These are phyloP conservation scores for Musa itinerans DNA, from an alignment of 176 grass and related monocot genomes.

Conservation along the genomic window DNA sequence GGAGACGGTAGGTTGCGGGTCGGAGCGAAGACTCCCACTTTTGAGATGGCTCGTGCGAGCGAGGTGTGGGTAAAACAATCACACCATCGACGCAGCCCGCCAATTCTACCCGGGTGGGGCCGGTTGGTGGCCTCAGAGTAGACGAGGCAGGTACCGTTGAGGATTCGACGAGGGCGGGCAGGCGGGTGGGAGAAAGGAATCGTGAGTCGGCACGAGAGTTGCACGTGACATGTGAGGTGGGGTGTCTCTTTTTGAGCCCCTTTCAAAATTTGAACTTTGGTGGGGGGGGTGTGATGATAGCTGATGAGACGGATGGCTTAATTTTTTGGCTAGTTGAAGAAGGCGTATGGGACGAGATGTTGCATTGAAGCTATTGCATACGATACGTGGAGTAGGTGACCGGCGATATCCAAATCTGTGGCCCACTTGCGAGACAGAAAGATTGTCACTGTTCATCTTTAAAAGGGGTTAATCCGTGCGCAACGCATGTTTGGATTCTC, in stretches of 20 bases:
- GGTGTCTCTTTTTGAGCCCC: background rate
- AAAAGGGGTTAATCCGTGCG: too few species aligned
- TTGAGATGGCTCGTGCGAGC: background rate
- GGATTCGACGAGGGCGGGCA: background rate
- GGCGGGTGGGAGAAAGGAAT: background rate
- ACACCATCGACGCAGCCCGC: background rate
- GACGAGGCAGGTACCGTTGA: background rate
- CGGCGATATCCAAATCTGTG: too few species aligned
- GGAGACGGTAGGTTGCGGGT: conserved; percentile 4
- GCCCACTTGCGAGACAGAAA: too few species aligned
- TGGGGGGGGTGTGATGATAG: too few species aligned
- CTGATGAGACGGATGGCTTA: too few species aligned
- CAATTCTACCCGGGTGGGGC: background rate
- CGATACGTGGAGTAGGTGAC: too few species aligned
- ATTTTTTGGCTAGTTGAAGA: too few species aligned
- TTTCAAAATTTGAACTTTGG: background rate
- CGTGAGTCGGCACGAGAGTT: background rate
- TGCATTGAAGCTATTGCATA: too few species aligned
- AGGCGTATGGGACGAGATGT: too few species aligned
- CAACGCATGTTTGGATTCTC: too few species aligned
- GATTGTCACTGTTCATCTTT: too few species aligned
- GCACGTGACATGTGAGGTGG: background rate
- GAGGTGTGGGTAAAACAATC: background rate
- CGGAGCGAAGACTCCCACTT: background rate
- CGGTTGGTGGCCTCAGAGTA: background rate